Evolutionary conservation across 192 early-diverging fungal genomes (phyloP).

Genomic region (Paraglomus brasilianum): DNA sequence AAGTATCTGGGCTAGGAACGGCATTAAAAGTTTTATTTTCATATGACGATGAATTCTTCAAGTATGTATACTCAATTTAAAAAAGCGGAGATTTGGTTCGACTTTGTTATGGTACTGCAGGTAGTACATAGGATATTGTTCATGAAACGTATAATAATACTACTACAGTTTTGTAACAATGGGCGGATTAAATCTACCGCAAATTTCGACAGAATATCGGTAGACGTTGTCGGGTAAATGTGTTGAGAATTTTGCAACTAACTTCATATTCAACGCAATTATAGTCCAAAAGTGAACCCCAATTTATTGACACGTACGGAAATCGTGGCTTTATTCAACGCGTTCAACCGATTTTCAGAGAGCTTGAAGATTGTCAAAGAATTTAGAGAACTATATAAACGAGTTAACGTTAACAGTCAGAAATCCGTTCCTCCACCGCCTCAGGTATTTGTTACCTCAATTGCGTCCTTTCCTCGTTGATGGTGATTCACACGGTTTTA

Average conservation of each 20-base stretch:
- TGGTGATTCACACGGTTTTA: no score
- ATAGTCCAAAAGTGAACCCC: constrained; percentile 50
- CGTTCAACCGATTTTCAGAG: constrained; percentile 84
- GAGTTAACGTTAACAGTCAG: no score
- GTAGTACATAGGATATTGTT: not conserved
- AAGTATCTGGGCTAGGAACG: constrained; percentile 89
- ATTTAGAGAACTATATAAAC: constrained; percentile 77
- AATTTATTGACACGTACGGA: constrained; percentile 70
- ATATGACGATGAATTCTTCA: constrained; percentile 68
- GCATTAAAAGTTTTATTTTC: constrained; percentile 96
- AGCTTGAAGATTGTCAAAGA: constrained; percentile 76
- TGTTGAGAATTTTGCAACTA: no score
- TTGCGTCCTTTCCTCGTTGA: no score
- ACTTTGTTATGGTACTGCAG: not conserved
- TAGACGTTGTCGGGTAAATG: no score
- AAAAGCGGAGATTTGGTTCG: not conserved
- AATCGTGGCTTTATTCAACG: constrained; percentile 89
- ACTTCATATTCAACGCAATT: not conserved
- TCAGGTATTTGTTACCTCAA: no score
- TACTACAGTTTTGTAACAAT: no score
- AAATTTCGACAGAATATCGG: no score
- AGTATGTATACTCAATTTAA: constrained; percentile 39
- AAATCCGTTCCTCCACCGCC: no score
- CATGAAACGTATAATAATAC: no score
- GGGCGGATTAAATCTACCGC: no score